Base-by-base conservation (phyloP, 2,329 filamentous ascomycete species). In the Neofusicoccum ribis region DNA sequence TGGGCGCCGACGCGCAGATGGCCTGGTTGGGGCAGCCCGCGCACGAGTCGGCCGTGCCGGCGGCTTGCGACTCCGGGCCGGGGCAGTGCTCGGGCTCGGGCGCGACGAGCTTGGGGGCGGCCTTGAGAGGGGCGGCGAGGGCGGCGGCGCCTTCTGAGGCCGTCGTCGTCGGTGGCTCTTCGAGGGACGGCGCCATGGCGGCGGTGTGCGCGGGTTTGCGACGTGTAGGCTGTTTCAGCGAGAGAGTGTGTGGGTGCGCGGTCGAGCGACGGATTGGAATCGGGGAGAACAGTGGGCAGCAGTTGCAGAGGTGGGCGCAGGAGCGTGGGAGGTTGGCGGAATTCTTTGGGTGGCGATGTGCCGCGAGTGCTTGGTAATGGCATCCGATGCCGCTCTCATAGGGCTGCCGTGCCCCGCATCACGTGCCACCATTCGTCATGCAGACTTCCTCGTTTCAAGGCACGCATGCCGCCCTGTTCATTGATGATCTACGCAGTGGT, bases 61-160 rank as follows among this genome's bases (percentile, higher is more conserved):
- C 86, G 70, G 86, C 80, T 69, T 92, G 84, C 14, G 90, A 92
- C 74, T 94, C 91, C 3, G 92, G 95, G 0, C 95, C 95, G 3
- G 94, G 94, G 74, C 95, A 99, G 82, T 98, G 93, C 79, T 98
- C 93, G 74, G 94, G 94, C 76, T 98, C 93, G 46, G 95, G 94
- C 20, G 95, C 95, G 68, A 98, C 91, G 63, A 99, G 90, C 68
- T 92, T 85, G 1, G 94, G 93, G 60, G 91, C 89, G 64, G 86
- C 83, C 77, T 93, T 93, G 65, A 93, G 83, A 7, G 91, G 90
- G 73, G 91, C 89, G 70, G 88, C 82, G 70, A 96, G 82, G 15
- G 54, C 56, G n/a, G 63, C 52, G n/a, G 52, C 63, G 54, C 46
- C 63, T 68, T 93, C 89, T 2, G 31, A 11, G 9, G 41, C 39